Percentiles rank a stretch among this genome's conserved stretches.
Conservation (phyloP, 2,329 filamentous ascomycete genomes). For the Ceratocystiopsis sp. region DNA sequence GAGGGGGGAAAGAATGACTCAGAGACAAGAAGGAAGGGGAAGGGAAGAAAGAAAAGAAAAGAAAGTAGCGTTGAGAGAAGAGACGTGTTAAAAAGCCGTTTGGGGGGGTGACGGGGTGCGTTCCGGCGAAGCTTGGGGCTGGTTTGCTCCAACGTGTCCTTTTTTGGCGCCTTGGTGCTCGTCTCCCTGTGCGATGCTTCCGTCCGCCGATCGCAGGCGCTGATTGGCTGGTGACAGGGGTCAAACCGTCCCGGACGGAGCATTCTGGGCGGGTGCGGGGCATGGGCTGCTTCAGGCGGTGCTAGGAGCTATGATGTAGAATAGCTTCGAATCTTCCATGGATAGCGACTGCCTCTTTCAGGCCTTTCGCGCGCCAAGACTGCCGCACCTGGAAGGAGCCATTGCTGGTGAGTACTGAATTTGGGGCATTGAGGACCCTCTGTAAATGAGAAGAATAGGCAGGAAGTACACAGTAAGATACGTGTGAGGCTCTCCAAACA, state of each 20-base stretch:
- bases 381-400: no score
- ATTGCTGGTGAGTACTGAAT: no score
- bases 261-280: no score
- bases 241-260: no score
- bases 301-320: not conserved
- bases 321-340: slow-evolving; percentile 11
- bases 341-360: not conserved
- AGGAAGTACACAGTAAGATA: no score
- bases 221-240: no score
- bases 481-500: no score
- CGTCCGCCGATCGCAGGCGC: no score
- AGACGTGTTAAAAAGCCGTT: slow-evolving; percentile 4
- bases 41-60: not conserved
- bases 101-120: slow-evolving; percentile 1
- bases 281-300: no score
- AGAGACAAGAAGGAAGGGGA: not conserved
- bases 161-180: slow-evolving; percentile 5
- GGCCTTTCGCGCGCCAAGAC: not conserved
- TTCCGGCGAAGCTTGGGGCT: not conserved
- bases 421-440: no score
- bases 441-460: no score
- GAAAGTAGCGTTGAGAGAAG: not conserved
- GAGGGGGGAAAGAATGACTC: no score
- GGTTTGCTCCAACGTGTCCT: slow-evolving; percentile 11
- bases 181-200: not conserved